phyloP scores from a whole-genome alignment of 495 filamentous ascomycete genomes.

The Friedmanniomyces endolithicus region DNA sequence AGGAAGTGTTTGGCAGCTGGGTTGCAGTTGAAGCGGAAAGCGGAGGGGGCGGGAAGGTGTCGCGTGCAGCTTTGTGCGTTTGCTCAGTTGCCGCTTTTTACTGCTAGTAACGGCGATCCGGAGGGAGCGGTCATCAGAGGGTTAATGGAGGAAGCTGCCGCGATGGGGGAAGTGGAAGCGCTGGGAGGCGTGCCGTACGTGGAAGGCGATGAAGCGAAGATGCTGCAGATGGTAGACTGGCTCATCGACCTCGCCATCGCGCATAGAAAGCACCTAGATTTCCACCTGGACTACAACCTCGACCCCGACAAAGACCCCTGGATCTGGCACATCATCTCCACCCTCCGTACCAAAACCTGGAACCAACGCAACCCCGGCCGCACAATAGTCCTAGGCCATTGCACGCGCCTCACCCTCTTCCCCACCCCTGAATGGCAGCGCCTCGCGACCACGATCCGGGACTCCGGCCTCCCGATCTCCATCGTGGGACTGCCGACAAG shows the following conservation, averaged over 20 bases:
- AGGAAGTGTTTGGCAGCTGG: conserved; percentile 48
- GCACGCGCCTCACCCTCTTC: conserved; percentile 53
- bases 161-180: conserved; percentile 40
- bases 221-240: conserved; percentile 52
- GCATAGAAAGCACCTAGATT: conserved; percentile 48
- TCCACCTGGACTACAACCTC: conserved; percentile 64
- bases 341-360: conserved; percentile 40
- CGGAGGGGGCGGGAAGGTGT: conserved; percentile 38
- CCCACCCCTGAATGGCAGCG: conserved; percentile 36
- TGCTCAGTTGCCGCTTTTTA: conserved; percentile 60
- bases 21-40: conserved; percentile 39
- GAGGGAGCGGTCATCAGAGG: conserved; percentile 32
- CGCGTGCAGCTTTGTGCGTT: conserved; percentile 61
- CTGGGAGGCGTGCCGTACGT: conserved; percentile 64
- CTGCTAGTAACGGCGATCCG: conserved; percentile 33
- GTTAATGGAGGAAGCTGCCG: conserved; percentile 39
- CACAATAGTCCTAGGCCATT: conserved; percentile 55
- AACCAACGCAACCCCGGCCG: conserved; percentile 28
- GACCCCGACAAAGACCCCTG: conserved; percentile 36
- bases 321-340: conserved; percentile 41
- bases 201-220: conserved; percentile 39
- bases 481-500: conserved; percentile 63
- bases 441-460: conserved; percentile 35
- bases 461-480: conserved; percentile 41
- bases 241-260: conserved; percentile 40